Evolutionary conservation across 768 basidiomycete species (phyloP).

Genomic region (Tulasnella sp.): DNA sequence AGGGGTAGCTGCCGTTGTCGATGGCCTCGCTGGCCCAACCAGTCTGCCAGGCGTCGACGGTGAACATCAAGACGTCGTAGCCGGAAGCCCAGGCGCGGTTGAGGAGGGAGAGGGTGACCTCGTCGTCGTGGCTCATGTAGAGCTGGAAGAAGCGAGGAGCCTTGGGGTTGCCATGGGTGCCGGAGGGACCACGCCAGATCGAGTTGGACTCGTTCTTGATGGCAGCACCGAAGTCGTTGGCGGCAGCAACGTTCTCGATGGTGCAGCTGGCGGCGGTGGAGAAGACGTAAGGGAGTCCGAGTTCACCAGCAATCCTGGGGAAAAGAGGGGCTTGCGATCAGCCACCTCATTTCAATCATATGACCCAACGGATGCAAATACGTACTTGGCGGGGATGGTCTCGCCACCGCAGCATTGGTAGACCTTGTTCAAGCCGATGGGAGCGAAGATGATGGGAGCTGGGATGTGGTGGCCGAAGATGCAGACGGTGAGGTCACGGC

Average conservation of each 20-base stretch:
- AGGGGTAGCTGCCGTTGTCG: slow-evolving; percentile 50
- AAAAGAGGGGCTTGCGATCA: slow-evolving; percentile 30
- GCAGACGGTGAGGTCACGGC: slow-evolving; percentile 57
- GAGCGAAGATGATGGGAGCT: slow-evolving; percentile 61
- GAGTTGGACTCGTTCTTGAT: slow-evolving; percentile 8
- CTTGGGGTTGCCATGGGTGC: slow-evolving; percentile 31
- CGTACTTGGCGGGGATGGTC: slow-evolving; percentile 31
- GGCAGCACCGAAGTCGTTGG: slow-evolving; percentile 40
- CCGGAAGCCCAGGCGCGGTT: slow-evolving; percentile 13
- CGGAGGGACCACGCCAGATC: neutral
- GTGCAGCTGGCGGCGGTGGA: slow-evolving; percentile 69
- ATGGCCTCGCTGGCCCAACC: slow-evolving; percentile 34
- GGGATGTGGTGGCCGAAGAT: slow-evolving; percentile 59
- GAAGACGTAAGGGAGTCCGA: slow-evolving; percentile 66
- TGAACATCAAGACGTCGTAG: slow-evolving; percentile 14
- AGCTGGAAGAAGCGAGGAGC: slow-evolving; percentile 76
- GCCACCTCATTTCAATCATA: too few relatives aligned
- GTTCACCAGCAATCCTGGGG: slow-evolving; percentile 58
- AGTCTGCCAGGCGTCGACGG: slow-evolving; percentile 15
- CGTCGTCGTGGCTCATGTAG: slow-evolving; percentile 39
- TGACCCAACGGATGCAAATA: slow-evolving; percentile 23
- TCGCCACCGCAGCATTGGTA: slow-evolving; percentile 31
- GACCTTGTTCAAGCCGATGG: slow-evolving; percentile 37
- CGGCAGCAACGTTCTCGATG: slow-evolving; percentile 73
- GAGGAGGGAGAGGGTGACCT: neutral